Base-by-base conservation (phyloP, 495 filamentous ascomycete species). In the Articulospora tetracladia region DNA sequence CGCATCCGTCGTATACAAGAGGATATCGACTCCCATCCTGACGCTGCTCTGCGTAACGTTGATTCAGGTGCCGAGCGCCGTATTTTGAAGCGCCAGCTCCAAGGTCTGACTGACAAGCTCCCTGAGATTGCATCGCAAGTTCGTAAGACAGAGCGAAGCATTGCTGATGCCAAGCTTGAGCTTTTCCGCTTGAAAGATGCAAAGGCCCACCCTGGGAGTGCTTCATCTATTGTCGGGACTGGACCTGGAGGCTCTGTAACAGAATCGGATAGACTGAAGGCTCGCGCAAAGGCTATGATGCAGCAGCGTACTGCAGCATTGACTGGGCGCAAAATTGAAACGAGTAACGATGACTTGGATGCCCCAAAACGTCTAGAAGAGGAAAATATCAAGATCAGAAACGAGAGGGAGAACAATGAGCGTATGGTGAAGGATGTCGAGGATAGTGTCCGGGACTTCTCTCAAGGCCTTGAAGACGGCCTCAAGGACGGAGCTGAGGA, bases 281-380 rank as follows among this genome's bases (percentile, higher is more conserved):
- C 95, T 23, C 86, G 93, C 52, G 93, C 95, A 30, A 96, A 91
- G 72, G 93, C 93, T 39, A 94, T 96, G 83, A 97, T 99, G 94
- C 93, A 98, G 76, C 92, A 96, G 61, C 88, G 93, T 44, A 90
- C 93, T 65, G 95, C 95, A 52, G 93, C 93, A 36, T 76, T 99
- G 64, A 89, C 92, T 47, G 95, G 95, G 36, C 88, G 86, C 69
- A 89, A 91, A 63, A 73, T 86, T 25, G 82, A 86, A 22, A 72
- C 78, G 12, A 76, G 73, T 51, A 80, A 82, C 36, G 85, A 90
- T 58, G 89, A 92, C 68, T 79, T 84, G 6, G 90, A 84, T 57
- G 90, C 91, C 11, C 87, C 92, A 36, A 89, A 91, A 72, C 83
- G 90, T 13, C 70, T 97, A 27, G 93, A 97, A 68, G 88, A 93